These are phyloP conservation scores for Lodderomyces margitis DNA, from an alignment of 1,139 yeast genomes.

Conservation along the genomic window DNA sequence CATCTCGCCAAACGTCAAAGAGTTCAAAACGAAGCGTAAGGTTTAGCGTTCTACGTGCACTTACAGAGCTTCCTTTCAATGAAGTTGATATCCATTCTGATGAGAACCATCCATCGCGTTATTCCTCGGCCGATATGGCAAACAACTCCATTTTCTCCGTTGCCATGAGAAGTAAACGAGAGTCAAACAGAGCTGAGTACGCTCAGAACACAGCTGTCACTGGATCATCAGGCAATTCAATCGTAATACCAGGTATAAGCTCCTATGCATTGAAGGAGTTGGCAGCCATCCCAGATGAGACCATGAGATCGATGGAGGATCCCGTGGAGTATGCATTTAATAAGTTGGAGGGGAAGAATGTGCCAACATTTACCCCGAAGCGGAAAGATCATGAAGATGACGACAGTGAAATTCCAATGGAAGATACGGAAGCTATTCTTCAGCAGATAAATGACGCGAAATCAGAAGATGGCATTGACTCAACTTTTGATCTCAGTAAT, in stretches of 20 bases:
- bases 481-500: slow-evolving; percentile 21
- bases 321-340: slow-evolving; percentile 75
- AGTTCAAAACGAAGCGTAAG: slow-evolving; percentile 28
- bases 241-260: slow-evolving; percentile 62
- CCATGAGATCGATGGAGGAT: slow-evolving; percentile 51
- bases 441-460: slow-evolving; percentile 43
- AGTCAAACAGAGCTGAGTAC: slow-evolving; percentile 20
- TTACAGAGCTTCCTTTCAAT: slow-evolving; percentile 43
- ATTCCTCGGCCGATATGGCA: slow-evolving; percentile 24
- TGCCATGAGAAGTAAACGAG: slow-evolving; percentile 23
- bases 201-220: slow-evolving; percentile 10
- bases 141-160: slow-evolving; percentile 41
- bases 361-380: slow-evolving; percentile 11
- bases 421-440: slow-evolving; percentile 37
- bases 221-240: slow-evolving; percentile 29
- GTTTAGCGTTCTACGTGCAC: slow-evolving; percentile 39
- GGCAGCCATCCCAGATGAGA: slow-evolving; percentile 80
- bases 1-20: slow-evolving; percentile 9
- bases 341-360: slow-evolving; percentile 65
- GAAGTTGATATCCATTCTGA: slow-evolving; percentile 13
- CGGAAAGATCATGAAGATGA: slow-evolving; percentile 12
- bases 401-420: slow-evolving; percentile 9
- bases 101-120: slow-evolving; percentile 5
- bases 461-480: slow-evolving; percentile 38
- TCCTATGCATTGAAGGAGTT: slow-evolving; percentile 63